Base-by-base conservation (phyloP, 495 filamentous ascomycete genomes). In the Penicillium roqueforti region DNA sequence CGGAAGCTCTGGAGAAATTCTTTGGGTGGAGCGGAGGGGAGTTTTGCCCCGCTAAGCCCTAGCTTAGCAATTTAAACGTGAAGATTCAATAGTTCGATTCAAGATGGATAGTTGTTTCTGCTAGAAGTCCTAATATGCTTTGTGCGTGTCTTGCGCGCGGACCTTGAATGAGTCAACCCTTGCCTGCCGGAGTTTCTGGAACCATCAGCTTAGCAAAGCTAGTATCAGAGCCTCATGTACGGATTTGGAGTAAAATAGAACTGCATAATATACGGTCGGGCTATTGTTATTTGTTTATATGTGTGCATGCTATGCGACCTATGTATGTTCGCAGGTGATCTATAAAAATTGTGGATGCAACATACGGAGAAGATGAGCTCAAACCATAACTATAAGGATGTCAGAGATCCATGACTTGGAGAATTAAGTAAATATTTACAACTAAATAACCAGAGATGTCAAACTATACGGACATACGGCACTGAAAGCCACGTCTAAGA, bases 1-100 rank as follows among this genome's bases (percentile, higher is more conserved):
- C 53, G 62, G 63, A 59, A 60, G 62, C 63, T 68, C 61, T 68
- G 65, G 65, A 71, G 60, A 70, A 71, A 68, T 70, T 67, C 61
- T 69, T 67, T 59, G 61, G 65, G 66, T 67, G 67, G 64, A 68
- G 56, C 59, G 45, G 64, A 62, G 50, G 52, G 51, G 45, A 61
- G 52, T 25, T 44, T 42, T 66, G 67, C 67, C 67, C 67, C 67
- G 64, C 67, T 54, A 26, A 60, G 57, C 63, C 63, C 63, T 66
- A 66, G 55, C 31, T 62, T 45, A 16, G 53, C 34, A 56, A 25
- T 25, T n/a, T 32, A 48, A 26, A 50, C 36, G 47, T 29, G 36
- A 36, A 50, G 34, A 32, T 54, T 16, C n/a, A 37, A 54, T 22
- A 37, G 20, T 11, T n/a, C n/a, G n/a, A 28, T 36, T 16, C 2